These are phyloP conservation scores for Phytophthora constricta DNA, from an alignment of 352 stramenopile genomes.

Conservation along the genomic window DNA sequence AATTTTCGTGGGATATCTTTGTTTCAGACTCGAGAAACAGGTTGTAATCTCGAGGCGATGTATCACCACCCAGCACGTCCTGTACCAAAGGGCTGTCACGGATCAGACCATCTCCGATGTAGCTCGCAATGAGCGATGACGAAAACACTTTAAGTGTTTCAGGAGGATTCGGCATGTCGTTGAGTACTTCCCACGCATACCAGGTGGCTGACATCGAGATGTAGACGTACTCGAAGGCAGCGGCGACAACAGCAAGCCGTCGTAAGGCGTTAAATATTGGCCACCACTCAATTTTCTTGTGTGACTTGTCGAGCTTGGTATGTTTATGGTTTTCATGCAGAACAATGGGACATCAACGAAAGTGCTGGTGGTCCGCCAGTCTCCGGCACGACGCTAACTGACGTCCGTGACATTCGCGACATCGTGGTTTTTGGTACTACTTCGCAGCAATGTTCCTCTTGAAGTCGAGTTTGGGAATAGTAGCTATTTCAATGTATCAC, in stretches of 20 bases:
- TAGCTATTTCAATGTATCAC: too few species aligned
- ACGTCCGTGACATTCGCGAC: too few species aligned
- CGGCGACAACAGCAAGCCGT: constrained; percentile 21
- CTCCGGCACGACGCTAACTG: too few species aligned
- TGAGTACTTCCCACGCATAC: constrained; percentile 12
- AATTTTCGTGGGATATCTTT: constrained; percentile 17
- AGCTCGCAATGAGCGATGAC: constrained; percentile 22
- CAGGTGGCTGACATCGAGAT: constrained; percentile 23
- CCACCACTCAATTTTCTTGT: not conserved
- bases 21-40: constrained; percentile 36
- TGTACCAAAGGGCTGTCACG: constrained; percentile 31
- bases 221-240: constrained; percentile 32
- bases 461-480: too few species aligned
- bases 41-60: constrained; percentile 21
- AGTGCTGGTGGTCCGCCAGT: not conserved
- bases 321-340: not conserved
- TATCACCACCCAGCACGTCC: constrained; percentile 17
- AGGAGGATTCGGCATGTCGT: constrained; percentile 7
- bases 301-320: not conserved
- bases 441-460: too few species aligned
- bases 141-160: constrained; percentile 3
- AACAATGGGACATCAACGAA: not conserved
- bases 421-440: too few species aligned
- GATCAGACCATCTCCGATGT: constrained; percentile 28
- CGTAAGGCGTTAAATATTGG: constrained; percentile 17